Evolutionary conservation across 2,329 filamentous ascomycete genomes (phyloP).

Genomic region (Aspergillus sclerotialis): DNA sequence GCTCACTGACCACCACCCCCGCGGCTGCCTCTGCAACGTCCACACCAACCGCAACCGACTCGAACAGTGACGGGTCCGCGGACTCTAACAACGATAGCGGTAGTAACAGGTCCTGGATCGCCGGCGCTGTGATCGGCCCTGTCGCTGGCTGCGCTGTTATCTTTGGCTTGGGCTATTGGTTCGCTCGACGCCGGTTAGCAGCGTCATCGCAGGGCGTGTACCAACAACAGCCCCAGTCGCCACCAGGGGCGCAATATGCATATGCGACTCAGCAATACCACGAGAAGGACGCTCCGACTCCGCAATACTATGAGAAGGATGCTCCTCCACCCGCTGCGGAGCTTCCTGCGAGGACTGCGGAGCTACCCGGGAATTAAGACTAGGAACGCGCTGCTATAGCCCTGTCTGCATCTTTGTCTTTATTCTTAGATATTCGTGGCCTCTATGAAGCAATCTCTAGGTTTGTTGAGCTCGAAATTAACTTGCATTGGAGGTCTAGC

Average conservation of each 20-base stretch:
- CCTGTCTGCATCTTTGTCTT: neutral
- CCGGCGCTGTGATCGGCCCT: slow-evolving; percentile 6
- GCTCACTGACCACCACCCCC: neutral
- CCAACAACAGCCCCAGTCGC: neutral
- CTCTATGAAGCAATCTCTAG: neutral
- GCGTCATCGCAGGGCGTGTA: neutral
- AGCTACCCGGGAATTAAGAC: neutral
- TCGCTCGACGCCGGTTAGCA: neutral
- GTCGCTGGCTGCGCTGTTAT: slow-evolving; percentile 3
- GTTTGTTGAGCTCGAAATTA: neutral
- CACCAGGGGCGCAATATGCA: neutral
- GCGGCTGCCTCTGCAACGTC: neutral
- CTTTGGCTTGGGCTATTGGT: slow-evolving; percentile 2
- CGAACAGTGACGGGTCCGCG: neutral
- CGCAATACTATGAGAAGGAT: neutral
- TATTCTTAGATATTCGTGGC: neutral
- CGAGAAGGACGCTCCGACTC: neutral
- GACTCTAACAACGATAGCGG: neutral
- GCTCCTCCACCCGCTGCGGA: neutral
- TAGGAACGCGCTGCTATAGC: neutral
- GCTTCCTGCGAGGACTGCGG: neutral
- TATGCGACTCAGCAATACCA: neutral
- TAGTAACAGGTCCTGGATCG: slow-evolving; percentile 5
- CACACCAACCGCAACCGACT: neutral
- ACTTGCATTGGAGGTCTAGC: neutral